These are phyloP conservation scores for Scheffersomyces segobiensis DNA, from an alignment of 1,139 yeast genomes.

Conservation along the genomic window DNA sequence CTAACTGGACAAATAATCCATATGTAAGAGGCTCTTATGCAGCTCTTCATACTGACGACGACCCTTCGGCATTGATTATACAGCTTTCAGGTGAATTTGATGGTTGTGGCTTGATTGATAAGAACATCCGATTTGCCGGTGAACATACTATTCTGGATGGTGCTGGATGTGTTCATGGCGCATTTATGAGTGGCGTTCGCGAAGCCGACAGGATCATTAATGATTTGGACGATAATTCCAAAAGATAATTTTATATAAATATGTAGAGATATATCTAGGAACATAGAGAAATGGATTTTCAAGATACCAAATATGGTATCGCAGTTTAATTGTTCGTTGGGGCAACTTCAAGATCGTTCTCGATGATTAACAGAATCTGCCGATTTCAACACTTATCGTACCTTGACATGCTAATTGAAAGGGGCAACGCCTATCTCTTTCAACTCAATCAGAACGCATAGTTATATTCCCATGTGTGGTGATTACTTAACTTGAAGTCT, in stretches of 20 bases:
- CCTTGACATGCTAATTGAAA: not conserved
- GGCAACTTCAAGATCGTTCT: not conserved
- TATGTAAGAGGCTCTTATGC: conserved; percentile 75
- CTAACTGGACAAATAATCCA: conserved; percentile 73
- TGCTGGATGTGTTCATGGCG: conserved; percentile 84
- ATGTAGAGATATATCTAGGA: no score
- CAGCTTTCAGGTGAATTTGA: conserved; percentile 46
- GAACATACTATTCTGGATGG: conserved; percentile 80
- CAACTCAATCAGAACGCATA: not conserved
- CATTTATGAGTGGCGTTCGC: conserved; percentile 68
- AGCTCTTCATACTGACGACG: conserved; percentile 67
- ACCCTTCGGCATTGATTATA: conserved; percentile 60
- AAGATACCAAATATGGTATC: no score
- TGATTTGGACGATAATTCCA: not conserved
- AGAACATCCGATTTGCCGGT: conserved; percentile 72
- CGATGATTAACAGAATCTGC: not conserved
- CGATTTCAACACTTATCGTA: not conserved
- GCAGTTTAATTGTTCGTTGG: not conserved
- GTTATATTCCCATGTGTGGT: no score
- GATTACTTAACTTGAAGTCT: no score
- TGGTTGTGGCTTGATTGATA: conserved; percentile 49
- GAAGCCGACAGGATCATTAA: conserved; percentile 58
- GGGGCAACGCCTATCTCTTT: not conserved
- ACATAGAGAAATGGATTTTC: no score
- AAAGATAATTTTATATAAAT: no score